Percentiles rank a stretch among this genome's conserved stretches.
These are phyloP conservation scores for Colletotrichum abscissum DNA, from an alignment of 2,329 filamentous ascomycete genomes.

Conservation along the genomic window DNA sequence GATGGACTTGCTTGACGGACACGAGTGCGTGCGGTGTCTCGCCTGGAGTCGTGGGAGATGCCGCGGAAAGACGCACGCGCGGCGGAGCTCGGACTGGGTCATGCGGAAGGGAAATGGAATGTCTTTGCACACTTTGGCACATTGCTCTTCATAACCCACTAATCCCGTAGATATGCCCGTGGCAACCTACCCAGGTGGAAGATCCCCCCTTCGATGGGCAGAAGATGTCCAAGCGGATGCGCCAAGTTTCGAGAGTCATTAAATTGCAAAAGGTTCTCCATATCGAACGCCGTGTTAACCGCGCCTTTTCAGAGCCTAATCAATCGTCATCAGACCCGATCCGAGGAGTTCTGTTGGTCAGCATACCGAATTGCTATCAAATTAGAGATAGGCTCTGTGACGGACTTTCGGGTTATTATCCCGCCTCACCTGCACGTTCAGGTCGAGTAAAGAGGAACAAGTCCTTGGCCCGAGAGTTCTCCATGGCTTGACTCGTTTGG, in stretches of 20 bases:
- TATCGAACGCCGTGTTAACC: background rate
- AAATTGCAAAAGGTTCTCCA: background rate
- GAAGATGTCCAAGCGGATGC: background rate
- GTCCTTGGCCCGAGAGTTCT: background rate
- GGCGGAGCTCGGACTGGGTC: background rate
- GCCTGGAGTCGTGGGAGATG: background rate
- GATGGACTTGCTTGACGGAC: background rate
- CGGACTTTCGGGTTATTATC: background rate
- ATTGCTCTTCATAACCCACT: background rate
- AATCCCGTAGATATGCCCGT: too few species aligned
- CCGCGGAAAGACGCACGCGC: background rate
- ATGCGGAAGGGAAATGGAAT: background rate
- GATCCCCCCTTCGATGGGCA: background rate
- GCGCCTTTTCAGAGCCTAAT: background rate
- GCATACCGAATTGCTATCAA: background rate
- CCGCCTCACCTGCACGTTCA: background rate
- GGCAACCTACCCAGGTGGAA: background rate
- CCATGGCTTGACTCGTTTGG: background rate
- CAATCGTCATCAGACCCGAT: background rate
- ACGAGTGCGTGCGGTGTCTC: background rate
- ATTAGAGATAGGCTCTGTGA: background rate
- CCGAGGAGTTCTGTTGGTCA: background rate
- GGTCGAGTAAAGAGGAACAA: too few species aligned
- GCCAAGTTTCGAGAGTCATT: background rate
- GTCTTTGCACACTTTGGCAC: background rate